These are phyloP conservation scores for Handroanthus guayacan DNA, from an alignment of 257 asterid genomes.

Conservation along the genomic window DNA sequence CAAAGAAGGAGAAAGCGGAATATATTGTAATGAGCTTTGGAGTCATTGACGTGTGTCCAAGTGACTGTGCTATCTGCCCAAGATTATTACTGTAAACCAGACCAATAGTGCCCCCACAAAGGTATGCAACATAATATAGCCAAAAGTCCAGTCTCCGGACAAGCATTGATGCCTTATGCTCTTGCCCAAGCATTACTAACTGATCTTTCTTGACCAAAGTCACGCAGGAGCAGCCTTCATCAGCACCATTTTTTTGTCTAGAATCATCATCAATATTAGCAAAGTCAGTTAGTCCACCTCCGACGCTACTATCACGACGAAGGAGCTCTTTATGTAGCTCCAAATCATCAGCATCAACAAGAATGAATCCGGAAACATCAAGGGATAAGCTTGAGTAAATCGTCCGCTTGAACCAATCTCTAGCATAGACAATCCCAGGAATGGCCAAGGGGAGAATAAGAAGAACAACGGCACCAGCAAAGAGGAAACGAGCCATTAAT, in stretches of 20 bases:
- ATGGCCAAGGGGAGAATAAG: slow-evolving; percentile 71
- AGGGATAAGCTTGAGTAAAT: slow-evolving; percentile 54
- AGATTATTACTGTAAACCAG: slow-evolving; percentile 89
- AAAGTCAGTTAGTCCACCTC: slow-evolving; percentile 36
- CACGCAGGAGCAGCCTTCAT: slow-evolving; percentile 48
- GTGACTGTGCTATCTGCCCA: slow-evolving; percentile 89
- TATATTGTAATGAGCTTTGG: slow-evolving; percentile 71
- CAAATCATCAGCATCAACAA: slow-evolving; percentile 64
- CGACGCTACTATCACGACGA: slow-evolving; percentile 44
- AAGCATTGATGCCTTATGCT: slow-evolving; percentile 63
- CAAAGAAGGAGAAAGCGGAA: slow-evolving; percentile 90
- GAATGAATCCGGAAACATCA: slow-evolving; percentile 64
- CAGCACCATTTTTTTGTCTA: slow-evolving; percentile 31
- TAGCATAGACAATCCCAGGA: slow-evolving; percentile 74
- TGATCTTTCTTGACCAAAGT: slow-evolving; percentile 55
- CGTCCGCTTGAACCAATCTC: slow-evolving; percentile 60
- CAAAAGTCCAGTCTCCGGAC: slow-evolving; percentile 77
- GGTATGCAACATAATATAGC: slow-evolving; percentile 73
- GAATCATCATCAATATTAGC: slow-evolving; percentile 28
- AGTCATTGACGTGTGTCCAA: slow-evolving; percentile 66
- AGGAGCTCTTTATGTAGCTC: slow-evolving; percentile 69
- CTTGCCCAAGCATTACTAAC: slow-evolving; percentile 75
- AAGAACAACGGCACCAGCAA: slow-evolving; percentile 68
- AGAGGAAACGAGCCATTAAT: slow-evolving; percentile 47
- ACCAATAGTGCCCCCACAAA: slow-evolving; percentile 93